Percentiles rank a stretch among this genome's conserved stretches.
Conservation (phyloP, 2,329 filamentous ascomycete genomes). For the Trichoderma sp. region DNA sequence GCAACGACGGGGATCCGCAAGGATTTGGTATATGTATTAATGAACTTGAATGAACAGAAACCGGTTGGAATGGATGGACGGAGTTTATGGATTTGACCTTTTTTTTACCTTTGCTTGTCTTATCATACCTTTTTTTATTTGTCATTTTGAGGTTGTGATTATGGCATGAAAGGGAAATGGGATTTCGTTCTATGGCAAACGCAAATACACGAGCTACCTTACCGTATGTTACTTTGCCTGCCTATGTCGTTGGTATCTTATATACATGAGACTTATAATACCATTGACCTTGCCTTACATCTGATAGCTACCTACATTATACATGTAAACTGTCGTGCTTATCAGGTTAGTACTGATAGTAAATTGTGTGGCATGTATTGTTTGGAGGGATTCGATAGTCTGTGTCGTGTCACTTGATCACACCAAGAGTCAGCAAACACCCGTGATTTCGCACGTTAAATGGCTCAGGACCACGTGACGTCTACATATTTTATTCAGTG, state of each 20-base stretch:
- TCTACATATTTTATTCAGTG: background rate
- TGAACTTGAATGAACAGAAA: constrained; percentile 2
- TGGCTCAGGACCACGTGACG: background rate
- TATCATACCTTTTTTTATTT: background rate
- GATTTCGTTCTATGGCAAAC: background rate
- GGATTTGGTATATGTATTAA: constrained; percentile 7
- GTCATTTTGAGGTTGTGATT: background rate
- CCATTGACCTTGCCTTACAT: background rate
- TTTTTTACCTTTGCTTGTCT: background rate
- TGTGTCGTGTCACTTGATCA: constrained; percentile 1
- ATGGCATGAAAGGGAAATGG: background rate
- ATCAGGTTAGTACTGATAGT: background rate
- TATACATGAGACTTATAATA: background rate
- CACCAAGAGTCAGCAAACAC: background rate
- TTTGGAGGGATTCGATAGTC: background rate
- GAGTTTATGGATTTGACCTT: constrained; percentile 7
- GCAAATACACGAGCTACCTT: constrained; percentile 4
- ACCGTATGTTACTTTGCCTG: background rate
- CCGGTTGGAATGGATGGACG: constrained; percentile 4
- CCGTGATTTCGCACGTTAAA: constrained; percentile 10
- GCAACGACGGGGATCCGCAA: background rate
- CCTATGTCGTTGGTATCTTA: background rate
- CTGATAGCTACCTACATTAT: too few relatives aligned
- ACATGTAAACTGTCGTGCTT: background rate
- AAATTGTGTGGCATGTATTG: background rate